A percentile compares a stretch with the other conserved stretches of the same genome.
Evolutionary conservation across 805 yeast genomes (phyloP).

Genomic region (Candida nanaspora): DNA sequence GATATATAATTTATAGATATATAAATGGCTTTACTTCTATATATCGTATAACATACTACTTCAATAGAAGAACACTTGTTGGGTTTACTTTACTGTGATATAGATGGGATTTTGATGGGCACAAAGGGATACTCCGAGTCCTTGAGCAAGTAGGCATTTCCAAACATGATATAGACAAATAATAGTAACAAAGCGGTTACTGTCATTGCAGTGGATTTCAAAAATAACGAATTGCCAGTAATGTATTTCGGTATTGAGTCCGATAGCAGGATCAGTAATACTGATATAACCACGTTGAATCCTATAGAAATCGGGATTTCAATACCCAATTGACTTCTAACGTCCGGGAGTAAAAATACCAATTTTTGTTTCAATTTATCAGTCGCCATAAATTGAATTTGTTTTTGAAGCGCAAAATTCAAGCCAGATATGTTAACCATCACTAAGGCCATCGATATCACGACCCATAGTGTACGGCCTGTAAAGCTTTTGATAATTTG

Average conservation of each 20-base stretch:
- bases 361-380: slow-evolving; percentile 33
- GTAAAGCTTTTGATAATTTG: slow-evolving; percentile 7
- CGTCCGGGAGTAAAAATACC: slow-evolving; percentile 57
- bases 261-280: slow-evolving; percentile 33
- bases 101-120: slow-evolving; percentile 1
- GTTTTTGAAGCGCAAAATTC: slow-evolving; percentile 53
- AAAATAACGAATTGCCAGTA: not conserved
- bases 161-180: slow-evolving; percentile 31
- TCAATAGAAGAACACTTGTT: too few species aligned
- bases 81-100: not conserved
- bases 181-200: slow-evolving; percentile 27
- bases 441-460: slow-evolving; percentile 32
- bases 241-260: slow-evolving; percentile 1
- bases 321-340: slow-evolving; percentile 61
- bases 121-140: slow-evolving; percentile 43
- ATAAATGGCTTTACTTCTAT: too few species aligned
- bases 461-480: slow-evolving; percentile 7
- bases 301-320: slow-evolving; percentile 50
- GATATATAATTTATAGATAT: too few species aligned
- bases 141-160: slow-evolving; percentile 37
- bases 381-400: slow-evolving; percentile 55
- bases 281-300: slow-evolving; percentile 42
- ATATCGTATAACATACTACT: too few species aligned
- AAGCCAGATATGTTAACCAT: slow-evolving; percentile 51
- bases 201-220: slow-evolving; percentile 8